Evolutionary conservation across 2,329 filamentous ascomycete species (phyloP).

Genomic region (Aschersonia sp.): DNA sequence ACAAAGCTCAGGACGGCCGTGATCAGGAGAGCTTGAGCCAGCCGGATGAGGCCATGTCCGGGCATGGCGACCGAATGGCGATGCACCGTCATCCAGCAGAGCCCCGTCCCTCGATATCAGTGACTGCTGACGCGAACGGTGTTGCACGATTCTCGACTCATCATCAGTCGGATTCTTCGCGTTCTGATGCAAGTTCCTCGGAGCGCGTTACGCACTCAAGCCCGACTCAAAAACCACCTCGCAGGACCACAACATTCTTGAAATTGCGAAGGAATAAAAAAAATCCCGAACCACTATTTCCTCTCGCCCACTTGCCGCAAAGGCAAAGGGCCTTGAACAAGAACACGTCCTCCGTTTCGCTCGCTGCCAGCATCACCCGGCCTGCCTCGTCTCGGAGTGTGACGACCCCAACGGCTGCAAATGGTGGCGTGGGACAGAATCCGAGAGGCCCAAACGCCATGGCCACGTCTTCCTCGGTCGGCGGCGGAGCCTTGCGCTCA

Average conservation of each 20-base stretch:
- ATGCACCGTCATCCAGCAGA: slow-evolving; percentile 4
- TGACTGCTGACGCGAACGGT: slow-evolving; percentile 13
- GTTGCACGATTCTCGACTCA: slow-evolving; percentile 34
- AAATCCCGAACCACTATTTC: slow-evolving; percentile 65
- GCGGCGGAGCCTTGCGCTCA: slow-evolving; percentile 24
- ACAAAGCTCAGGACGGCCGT: slow-evolving; percentile 8
- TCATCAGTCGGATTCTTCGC: slow-evolving; percentile 58
- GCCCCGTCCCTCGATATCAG: slow-evolving; percentile 15
- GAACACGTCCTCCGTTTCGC: slow-evolving; percentile 26
- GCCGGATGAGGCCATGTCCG: too few species aligned
- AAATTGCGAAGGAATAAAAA: slow-evolving; percentile 65
- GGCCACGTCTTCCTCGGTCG: slow-evolving; percentile 31
- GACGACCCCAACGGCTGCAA: slow-evolving; percentile 9
- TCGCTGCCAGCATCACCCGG: slow-evolving; percentile 19
- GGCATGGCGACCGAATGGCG: too few species aligned
- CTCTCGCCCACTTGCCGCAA: slow-evolving; percentile 66
- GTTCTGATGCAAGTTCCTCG: slow-evolving; percentile 71
- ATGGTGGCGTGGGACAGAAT: slow-evolving; percentile 8
- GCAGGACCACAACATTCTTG: slow-evolving; percentile 63
- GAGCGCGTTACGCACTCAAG: slow-evolving; percentile 47
- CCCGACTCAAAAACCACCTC: slow-evolving; percentile 44
- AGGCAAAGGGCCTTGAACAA: slow-evolving; percentile 34
- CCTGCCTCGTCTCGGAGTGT: slow-evolving; percentile 20
- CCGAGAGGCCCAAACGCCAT: slow-evolving; percentile 20
- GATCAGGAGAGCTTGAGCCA: not conserved